A percentile compares a stretch with the other conserved stretches of the same genome.
phyloP scores from a whole-genome alignment of 2,329 filamentous ascomycete species.

The Aspergillus neoniger region DNA sequence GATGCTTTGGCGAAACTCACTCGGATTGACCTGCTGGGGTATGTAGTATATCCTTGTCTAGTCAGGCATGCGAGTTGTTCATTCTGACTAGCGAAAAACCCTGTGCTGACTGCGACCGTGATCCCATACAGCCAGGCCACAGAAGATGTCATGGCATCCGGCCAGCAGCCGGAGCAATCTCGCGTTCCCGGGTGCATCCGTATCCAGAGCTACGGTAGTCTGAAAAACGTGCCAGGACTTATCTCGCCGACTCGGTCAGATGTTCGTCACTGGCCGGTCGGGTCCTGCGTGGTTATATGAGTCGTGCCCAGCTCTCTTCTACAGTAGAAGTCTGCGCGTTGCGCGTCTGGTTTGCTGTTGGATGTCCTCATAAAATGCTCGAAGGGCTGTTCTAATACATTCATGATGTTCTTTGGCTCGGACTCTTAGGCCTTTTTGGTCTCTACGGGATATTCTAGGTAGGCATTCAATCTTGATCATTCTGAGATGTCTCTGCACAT shows the following conservation, averaged over 20 bases:
- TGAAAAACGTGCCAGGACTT: neutral
- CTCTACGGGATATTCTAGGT: no score
- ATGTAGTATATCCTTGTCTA: neutral
- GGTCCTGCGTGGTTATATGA: neutral
- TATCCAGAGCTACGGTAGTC: no score
- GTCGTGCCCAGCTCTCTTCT: neutral
- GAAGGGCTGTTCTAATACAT: no score
- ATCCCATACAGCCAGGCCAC: neutral
- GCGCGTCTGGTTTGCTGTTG: no score
- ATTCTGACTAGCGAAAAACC: neutral
- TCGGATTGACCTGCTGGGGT: conserved; percentile 3
- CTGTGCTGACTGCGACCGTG: neutral
- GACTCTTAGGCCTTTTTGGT: no score
- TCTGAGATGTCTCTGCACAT: no score
- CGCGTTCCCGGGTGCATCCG: neutral
- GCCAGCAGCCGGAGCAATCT: neutral
- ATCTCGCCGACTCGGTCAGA: conserved; percentile 1
- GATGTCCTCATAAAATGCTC: no score
- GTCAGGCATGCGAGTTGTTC: neutral
- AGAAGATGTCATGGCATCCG: neutral
- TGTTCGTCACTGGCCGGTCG: conserved; percentile 1
- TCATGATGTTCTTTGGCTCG: no score
- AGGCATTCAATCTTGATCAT: no score
- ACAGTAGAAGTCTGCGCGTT: no score
- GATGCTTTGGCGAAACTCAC: conserved; percentile 4